These are phyloP conservation scores for Fusarium sp. DNA, from an alignment of 2,329 filamentous ascomycete species.

Conservation along the genomic window DNA sequence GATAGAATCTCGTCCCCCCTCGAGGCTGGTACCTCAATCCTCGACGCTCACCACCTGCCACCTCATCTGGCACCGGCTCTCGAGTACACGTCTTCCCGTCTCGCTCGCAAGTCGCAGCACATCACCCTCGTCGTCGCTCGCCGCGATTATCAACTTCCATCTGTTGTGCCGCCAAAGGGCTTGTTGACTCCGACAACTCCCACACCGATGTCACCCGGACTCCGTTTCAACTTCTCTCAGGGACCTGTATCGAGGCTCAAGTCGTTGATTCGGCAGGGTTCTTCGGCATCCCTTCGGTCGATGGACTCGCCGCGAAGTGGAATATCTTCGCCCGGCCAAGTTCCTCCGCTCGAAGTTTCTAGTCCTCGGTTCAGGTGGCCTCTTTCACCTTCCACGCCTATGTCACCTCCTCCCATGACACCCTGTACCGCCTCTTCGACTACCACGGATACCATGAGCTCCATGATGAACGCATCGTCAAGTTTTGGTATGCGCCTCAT, in stretches of 20 bases:
- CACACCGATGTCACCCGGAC: constrained; percentile 49
- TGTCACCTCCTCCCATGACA: constrained; percentile 62
- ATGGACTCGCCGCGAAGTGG: constrained; percentile 44
- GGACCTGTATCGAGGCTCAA: constrained; percentile 54
- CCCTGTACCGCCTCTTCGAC: constrained; percentile 60
- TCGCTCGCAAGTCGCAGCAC: constrained; percentile 69
- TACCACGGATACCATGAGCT: constrained; percentile 53
- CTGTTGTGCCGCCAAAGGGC: constrained; percentile 44
- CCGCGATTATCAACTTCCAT: constrained; percentile 70
- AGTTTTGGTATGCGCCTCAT: constrained; percentile 67
- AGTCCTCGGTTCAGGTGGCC: constrained; percentile 52
- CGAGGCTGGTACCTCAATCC: constrained; percentile 73
- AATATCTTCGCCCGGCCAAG: constrained; percentile 54
- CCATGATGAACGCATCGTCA: constrained; percentile 52
- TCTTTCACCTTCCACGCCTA: constrained; percentile 57
- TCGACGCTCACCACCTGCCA: constrained; percentile 71
- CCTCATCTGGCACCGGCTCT: constrained; percentile 68
- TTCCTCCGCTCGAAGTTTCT: constrained; percentile 50
- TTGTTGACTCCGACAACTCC: constrained; percentile 50
- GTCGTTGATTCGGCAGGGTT: constrained; percentile 51
- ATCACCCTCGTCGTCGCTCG: constrained; percentile 72
- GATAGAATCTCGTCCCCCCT: constrained; percentile 73
- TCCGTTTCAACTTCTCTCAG: constrained; percentile 52
- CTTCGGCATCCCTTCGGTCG: constrained; percentile 46
- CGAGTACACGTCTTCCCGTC: constrained; percentile 69